A percentile compares a stretch with the other conserved stretches of the same genome.
Evolutionary conservation across 441 rosid species (phyloP).

Genomic region (Adansonia madagascariensis): DNA sequence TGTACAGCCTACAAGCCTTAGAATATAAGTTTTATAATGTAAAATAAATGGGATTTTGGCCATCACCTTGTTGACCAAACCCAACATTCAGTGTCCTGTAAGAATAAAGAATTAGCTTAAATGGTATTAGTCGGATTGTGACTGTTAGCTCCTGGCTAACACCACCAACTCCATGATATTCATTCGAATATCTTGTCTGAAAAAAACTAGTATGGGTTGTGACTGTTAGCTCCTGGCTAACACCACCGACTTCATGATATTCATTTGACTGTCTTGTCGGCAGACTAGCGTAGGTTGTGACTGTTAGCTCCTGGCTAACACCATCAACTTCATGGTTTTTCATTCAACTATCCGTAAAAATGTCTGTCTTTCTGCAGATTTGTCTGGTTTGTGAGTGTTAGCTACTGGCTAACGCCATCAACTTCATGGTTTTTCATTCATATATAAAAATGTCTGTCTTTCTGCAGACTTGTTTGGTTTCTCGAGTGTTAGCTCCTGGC

Average conservation of each 20-base stretch:
- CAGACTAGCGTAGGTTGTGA: not conserved
- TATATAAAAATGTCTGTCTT: not conserved
- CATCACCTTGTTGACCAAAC: slow-evolving; percentile 64
- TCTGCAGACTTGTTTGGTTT: not conserved
- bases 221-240: slow-evolving; percentile 40
- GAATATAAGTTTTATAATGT: not conserved
- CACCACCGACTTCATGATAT: slow-evolving; percentile 4
- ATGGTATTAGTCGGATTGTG: not conserved
- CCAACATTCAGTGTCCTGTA: not conserved
- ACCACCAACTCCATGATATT: not conserved
- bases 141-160: slow-evolving; percentile 41
- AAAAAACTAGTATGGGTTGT: not conserved
- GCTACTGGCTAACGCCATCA: slow-evolving; percentile 34
- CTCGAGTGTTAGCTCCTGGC: slow-evolving; percentile 35
- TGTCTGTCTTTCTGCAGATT: too few relatives aligned
- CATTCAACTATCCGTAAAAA: not conserved
- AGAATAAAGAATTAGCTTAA: not conserved
- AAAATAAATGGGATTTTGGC: slow-evolving; percentile 29
- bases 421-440: not conserved
- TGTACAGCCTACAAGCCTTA: too few relatives aligned
- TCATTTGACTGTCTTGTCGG: too few relatives aligned
- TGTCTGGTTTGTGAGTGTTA: slow-evolving; percentile 25
- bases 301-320: slow-evolving; percentile 39
- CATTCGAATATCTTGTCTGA: too few relatives aligned
- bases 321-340: not conserved